Base-by-base conservation (phyloP, 371 early-diverging fungal species). In the Syncephalis plumigaleata region DNA sequence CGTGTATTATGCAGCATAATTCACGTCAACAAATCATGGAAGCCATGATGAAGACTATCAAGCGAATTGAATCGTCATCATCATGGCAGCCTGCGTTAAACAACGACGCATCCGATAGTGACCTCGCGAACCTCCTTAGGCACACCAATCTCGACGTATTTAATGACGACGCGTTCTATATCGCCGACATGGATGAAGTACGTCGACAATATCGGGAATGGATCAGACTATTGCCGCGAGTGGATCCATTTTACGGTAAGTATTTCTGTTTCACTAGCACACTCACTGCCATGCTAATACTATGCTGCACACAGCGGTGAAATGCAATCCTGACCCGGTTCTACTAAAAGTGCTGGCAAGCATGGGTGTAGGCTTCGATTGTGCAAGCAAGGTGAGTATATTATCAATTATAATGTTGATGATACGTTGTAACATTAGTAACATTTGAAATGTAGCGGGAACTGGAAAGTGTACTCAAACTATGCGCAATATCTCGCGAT, bases 301-400 rank as follows among this genome's bases (percentile, higher is more conserved):
- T 31, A 31, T 7, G 7, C 4, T 7, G 11, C 11, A 4, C 4
- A 31, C 31, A 31, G 71, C 94, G 44, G 83, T 94, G 59, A 97
- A 97, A 66, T 93, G 91, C 58, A 91, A 91, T 64, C 92, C 94
- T 25, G 95, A 97, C 60, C 79, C 79, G 13, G 68, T 75, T 56
- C 76, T 97, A 18, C 59, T 92, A 50, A 73, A 77, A 57, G 74
- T 89, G n/a, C 65, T 97, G 44, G 87, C 81, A 36, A 65, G 68
- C 13, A 61, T 90, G 42, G 94, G 94, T 20, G 71, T 76, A 31
- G 91, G 93, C 15, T 95, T 97, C 58, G 98, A 97, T 66, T 95
- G 85, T 62, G 87, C 81, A 13, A 80, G 80, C 67, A 31, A 31
- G 31, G 31, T 31, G 11, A 31, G 31, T 31, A 11, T 31, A 55